phyloP scores from a whole-genome alignment of 73 alveolate genomes.

The Paramecium primaurelia region DNA sequence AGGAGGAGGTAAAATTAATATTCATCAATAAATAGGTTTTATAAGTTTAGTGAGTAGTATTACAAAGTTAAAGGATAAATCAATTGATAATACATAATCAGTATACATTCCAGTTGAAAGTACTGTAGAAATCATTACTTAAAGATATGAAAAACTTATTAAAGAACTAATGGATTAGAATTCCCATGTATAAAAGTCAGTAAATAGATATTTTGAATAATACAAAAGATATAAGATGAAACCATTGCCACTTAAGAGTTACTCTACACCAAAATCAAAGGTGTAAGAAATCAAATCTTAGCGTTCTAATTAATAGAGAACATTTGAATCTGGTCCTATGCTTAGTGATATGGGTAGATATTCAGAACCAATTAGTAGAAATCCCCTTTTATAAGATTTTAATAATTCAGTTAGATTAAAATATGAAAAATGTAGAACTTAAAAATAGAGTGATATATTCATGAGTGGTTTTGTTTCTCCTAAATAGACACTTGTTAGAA shows the following conservation, averaged over 20 bases:
- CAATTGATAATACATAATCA: not conserved
- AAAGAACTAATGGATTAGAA: not conserved
- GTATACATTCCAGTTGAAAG: constrained; percentile 23
- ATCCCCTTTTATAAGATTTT: not conserved
- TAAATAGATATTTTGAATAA: not conserved
- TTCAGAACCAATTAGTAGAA: not conserved
- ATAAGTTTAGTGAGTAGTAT: not conserved
- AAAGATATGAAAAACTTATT: constrained; percentile 11
- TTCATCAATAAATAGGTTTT: not conserved
- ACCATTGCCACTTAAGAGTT: not conserved
- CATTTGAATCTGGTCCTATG: not conserved
- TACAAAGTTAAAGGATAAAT: not conserved
- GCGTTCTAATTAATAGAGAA: not conserved
- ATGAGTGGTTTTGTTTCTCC: not conserved
- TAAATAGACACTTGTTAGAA: not conserved
- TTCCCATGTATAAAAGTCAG: not conserved
- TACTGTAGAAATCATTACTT: not conserved
- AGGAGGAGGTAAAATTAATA: not conserved
- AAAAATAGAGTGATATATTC: not conserved
- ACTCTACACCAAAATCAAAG: not conserved
- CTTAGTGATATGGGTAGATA: not conserved
- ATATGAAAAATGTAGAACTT: not conserved
- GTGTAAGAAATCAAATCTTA: not conserved
- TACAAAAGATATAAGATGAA: not conserved
- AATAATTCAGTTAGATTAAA: not conserved